phyloP scores from a whole-genome alignment of 2,329 filamentous ascomycete genomes.

The Chaetomium olivaceum region DNA sequence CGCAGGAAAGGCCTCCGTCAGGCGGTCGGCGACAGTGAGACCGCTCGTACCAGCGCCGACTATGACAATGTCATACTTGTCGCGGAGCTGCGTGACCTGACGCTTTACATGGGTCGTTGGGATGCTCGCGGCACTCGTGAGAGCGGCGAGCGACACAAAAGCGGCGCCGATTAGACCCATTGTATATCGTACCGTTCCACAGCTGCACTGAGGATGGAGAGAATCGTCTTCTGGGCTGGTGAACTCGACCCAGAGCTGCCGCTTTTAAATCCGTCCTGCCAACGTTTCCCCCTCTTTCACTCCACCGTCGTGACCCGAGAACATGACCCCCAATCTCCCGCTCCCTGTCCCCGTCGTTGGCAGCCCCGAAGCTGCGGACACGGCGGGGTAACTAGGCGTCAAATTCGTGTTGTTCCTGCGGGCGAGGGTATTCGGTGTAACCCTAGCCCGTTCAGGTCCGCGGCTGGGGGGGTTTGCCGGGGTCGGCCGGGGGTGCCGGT shows the following conservation, averaged over 20 bases:
- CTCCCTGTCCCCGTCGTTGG: not conserved
- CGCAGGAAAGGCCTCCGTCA: constrained; percentile 36
- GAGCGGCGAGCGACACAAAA: constrained; percentile 16
- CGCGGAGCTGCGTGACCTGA: constrained; percentile 34
- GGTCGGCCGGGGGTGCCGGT: too few species aligned
- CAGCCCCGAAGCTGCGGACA: not conserved
- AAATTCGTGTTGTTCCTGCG: not conserved
- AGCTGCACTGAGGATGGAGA: not conserved
- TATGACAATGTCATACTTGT: constrained; percentile 38
- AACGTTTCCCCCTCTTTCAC: not conserved
- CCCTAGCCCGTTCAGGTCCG: constrained; percentile 1
- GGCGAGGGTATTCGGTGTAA: not conserved
- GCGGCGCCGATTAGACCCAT: constrained; percentile 17
- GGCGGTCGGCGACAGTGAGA: constrained; percentile 39
- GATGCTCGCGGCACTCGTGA: constrained; percentile 6
- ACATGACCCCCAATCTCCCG: not conserved
- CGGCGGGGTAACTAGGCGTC: not conserved
- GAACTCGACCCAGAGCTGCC: not conserved
- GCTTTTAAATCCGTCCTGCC: not conserved
- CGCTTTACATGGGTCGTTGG: constrained; percentile 25
- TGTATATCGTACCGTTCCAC: not conserved
- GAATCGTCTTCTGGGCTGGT: not conserved
- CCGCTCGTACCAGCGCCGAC: constrained; percentile 40
- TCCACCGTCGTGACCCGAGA: not conserved
- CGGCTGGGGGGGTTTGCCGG: not conserved